These are phyloP conservation scores for Gossypium ekmanianum DNA, from an alignment of 345 rosid genomes.

Conservation along the genomic window DNA sequence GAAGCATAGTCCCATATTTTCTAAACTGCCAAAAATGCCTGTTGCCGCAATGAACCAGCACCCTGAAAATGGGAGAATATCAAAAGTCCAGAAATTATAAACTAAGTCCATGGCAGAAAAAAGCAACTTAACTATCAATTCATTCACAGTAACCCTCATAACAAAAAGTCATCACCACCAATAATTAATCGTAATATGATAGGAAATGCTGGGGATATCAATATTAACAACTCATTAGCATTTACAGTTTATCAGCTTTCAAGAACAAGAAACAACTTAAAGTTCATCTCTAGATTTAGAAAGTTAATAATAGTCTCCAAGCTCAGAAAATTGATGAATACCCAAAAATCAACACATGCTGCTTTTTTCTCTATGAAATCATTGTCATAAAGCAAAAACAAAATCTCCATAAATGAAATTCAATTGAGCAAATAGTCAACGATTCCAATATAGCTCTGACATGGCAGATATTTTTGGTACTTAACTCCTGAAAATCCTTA, in stretches of 20 bases:
- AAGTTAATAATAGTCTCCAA: not conserved
- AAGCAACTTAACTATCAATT: not conserved
- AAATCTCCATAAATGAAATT: not conserved
- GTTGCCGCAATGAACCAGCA: constrained; percentile 2
- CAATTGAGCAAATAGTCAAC: not conserved
- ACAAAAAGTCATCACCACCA: not conserved
- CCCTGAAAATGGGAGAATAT: constrained; percentile 14
- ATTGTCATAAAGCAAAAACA: not conserved
- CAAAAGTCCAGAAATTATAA: not conserved
- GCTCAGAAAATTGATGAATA: not conserved
- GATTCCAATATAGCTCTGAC: not conserved
- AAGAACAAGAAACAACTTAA: not conserved
- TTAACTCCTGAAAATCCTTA: not conserved
- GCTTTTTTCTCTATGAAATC: not conserved
- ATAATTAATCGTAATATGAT: too few relatives aligned
- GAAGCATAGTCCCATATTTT: constrained; percentile 47
- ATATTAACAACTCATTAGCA: too few relatives aligned
- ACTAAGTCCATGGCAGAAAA: not conserved
- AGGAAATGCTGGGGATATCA: too few relatives aligned
- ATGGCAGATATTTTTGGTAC: not conserved
- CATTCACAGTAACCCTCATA: not conserved
- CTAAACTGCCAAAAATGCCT: constrained; percentile 17
- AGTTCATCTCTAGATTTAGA: not conserved
- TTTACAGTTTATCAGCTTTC: too few relatives aligned
- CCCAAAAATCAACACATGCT: not conserved